A percentile compares a stretch with the other conserved stretches of the same genome.
Evolutionary conservation across 495 filamentous ascomycete species (phyloP).

Genomic region (Hypoxylon rickii): DNA sequence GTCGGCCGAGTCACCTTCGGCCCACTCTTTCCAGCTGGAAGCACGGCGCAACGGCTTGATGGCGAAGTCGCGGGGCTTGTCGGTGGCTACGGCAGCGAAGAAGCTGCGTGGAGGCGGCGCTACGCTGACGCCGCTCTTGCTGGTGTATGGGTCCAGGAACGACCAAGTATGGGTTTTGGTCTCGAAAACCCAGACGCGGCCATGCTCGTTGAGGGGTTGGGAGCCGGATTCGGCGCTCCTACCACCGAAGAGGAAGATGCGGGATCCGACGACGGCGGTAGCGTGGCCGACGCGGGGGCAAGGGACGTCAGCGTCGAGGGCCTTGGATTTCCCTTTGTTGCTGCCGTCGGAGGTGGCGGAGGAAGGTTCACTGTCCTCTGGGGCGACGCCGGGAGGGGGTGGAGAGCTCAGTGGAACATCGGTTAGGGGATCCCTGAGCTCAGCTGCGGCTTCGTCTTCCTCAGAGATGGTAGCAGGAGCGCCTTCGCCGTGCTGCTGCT

Average conservation of each 20-base stretch:
- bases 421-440: constrained; percentile 29
- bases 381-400: not conserved
- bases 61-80: constrained; percentile 50
- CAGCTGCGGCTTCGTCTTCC: constrained; percentile 41
- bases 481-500: constrained; percentile 7
- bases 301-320: constrained; percentile 46
- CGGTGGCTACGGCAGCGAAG: constrained; percentile 53
- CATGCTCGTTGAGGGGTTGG: constrained; percentile 60
- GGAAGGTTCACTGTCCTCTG: not conserved
- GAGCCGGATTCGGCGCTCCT: constrained; percentile 47
- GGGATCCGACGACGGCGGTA: constrained; percentile 59
- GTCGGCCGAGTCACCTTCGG: constrained; percentile 45
- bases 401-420: constrained; percentile 31
- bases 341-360: constrained; percentile 14
- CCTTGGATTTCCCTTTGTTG: constrained; percentile 41
- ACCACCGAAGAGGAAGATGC: constrained; percentile 69
- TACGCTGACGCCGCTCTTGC: constrained; percentile 18
- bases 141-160: constrained; percentile 55
- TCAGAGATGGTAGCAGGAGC: constrained; percentile 44
- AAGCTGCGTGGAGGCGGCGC: constrained; percentile 51
- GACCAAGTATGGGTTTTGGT: constrained; percentile 61
- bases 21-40: constrained; percentile 48
- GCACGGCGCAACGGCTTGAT: constrained; percentile 30
- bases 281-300: constrained; percentile 60
- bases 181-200: constrained; percentile 68